Percentiles rank a stretch among this genome's conserved stretches.
Conservation (phyloP, 352 stramenopile genomes). For the Globisporangium cystogenes region DNA sequence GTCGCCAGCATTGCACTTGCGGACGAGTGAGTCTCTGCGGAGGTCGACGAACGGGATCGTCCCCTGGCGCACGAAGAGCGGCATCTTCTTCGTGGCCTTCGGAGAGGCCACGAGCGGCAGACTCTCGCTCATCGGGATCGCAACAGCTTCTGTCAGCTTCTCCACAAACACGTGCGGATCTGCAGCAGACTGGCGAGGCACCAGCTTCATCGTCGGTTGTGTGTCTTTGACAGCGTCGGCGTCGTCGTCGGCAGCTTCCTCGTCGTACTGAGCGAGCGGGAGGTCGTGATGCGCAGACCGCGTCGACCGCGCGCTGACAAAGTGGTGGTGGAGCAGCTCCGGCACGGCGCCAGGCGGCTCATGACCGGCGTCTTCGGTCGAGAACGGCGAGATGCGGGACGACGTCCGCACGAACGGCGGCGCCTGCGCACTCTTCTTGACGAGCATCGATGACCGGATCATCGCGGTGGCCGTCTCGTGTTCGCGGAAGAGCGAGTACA, state of each 20-base stretch:
- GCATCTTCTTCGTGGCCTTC: background rate
- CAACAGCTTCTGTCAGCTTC: background rate
- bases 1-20: background rate
- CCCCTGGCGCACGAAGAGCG: background rate
- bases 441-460: slow-evolving; percentile 26
- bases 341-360: background rate
- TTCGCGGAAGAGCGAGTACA: slow-evolving; percentile 16
- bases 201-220: background rate
- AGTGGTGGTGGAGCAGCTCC: slow-evolving; percentile 3
- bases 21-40: background rate
- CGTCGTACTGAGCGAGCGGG: slow-evolving; percentile 5
- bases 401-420: background rate
- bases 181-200: background rate
- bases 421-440: slow-evolving; percentile 15
- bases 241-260: background rate
- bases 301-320: slow-evolving; percentile 3
- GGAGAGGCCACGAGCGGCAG: background rate
- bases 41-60: slow-evolving; percentile 7
- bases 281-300: background rate
- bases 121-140: background rate
- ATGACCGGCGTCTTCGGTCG: background rate
- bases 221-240: background rate
- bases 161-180: background rate
- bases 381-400: slow-evolving; percentile 16
- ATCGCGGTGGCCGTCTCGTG: slow-evolving; percentile 22